phyloP scores from a whole-genome alignment of 345 rosid species.

The Corchorus olitorius region DNA sequence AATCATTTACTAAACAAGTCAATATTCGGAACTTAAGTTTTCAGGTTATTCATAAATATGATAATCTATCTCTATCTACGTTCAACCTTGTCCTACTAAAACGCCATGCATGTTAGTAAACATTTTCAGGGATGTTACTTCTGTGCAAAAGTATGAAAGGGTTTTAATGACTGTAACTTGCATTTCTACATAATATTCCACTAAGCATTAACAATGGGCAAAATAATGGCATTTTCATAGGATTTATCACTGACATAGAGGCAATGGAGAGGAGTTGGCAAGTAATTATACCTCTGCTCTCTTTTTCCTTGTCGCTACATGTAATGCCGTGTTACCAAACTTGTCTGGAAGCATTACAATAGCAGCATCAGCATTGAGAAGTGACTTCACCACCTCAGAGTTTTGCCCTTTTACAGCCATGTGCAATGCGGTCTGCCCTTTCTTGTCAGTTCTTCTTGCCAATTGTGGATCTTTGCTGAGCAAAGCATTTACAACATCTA shows the following conservation, averaged over 20 bases:
- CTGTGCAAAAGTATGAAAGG: neutral
- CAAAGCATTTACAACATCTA: conserved; percentile 73
- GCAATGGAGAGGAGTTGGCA: neutral
- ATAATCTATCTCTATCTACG: neutral
- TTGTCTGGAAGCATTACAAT: conserved; percentile 95
- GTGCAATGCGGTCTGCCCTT: conserved; percentile 95
- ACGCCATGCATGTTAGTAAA: neutral
- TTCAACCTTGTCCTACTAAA: neutral
- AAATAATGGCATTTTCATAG: neutral
- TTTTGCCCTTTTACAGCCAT: conserved; percentile 97
- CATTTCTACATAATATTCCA: neutral
- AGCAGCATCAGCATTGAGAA: conserved; percentile 91
- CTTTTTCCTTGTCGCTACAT: conserved; percentile 92
- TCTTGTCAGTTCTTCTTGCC: conserved; percentile 89
- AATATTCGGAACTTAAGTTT: neutral
- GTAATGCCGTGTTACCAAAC: conserved; percentile 89
- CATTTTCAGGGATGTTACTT: neutral
- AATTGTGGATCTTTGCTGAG: conserved; percentile 78
- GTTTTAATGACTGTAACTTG: neutral
- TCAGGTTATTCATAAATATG: neutral
- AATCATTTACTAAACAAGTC: neutral
- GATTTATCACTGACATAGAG: neutral
- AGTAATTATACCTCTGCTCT: conserved; percentile 65
- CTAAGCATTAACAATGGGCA: neutral
- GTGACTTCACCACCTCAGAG: conserved; percentile 83